These are phyloP conservation scores for Dothiorella sarmentorum DNA, from an alignment of 2,329 filamentous ascomycete genomes.

Conservation along the genomic window DNA sequence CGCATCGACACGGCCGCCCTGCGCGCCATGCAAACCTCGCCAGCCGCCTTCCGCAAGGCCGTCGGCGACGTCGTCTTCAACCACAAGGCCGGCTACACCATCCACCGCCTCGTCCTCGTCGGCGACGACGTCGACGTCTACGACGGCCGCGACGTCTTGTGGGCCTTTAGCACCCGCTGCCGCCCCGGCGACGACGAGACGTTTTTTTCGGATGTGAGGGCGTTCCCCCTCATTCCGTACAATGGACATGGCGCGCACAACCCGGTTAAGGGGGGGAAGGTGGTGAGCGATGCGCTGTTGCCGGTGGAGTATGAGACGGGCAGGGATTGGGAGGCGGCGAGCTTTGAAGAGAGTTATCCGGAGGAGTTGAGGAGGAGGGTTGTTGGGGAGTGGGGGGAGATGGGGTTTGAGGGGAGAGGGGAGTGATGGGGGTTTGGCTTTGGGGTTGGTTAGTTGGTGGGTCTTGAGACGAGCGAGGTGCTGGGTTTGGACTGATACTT, in stretches of 20 bases:
- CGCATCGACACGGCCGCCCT: conserved; percentile 20
- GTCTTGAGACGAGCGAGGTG: too few species aligned
- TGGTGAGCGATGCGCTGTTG: conserved; percentile 44
- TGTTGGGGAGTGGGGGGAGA: conserved; percentile 31
- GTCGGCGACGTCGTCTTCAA: conserved; percentile 46
- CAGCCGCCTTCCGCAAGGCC: conserved; percentile 37
- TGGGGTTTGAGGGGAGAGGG: not conserved
- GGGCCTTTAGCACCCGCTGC: conserved; percentile 49
- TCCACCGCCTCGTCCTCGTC: conserved; percentile 46
- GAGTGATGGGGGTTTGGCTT: not conserved
- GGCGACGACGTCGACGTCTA: conserved; percentile 52
- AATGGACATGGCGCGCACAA: conserved; percentile 43
- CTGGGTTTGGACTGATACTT: too few species aligned
- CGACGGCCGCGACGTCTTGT: conserved; percentile 47
- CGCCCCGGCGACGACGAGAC: conserved; percentile 43
- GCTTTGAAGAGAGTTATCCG: conserved; percentile 39
- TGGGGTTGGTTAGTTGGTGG: too few species aligned
- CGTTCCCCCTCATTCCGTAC: conserved; percentile 48
- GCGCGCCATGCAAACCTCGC: conserved; percentile 15
- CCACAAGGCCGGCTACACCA: conserved; percentile 42
- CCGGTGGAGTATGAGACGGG: conserved; percentile 35
- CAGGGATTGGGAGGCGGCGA: conserved; percentile 31
- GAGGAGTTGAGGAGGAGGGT: conserved; percentile 41
- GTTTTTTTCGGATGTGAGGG: conserved; percentile 44
- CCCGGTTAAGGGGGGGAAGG: conserved; percentile 41